Evolutionary conservation across 768 basidiomycete species (phyloP).

Genomic region (Mycena haematopus): DNA sequence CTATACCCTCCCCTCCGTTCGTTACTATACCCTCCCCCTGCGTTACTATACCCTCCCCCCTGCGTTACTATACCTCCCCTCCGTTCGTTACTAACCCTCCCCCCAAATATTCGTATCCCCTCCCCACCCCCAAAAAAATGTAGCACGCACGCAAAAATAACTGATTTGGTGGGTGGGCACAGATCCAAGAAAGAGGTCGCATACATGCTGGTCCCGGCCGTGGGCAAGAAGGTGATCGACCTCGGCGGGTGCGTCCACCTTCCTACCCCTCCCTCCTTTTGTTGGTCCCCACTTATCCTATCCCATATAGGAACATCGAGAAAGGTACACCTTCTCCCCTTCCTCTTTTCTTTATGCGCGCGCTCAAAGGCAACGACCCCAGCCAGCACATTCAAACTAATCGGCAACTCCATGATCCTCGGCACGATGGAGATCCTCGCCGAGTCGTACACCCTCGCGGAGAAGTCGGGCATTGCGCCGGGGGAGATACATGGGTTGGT

Average conservation of each 20-base stretch:
- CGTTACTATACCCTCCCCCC: too few relatives aligned
- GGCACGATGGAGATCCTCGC: conserved; percentile 79
- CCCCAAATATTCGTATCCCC: too few relatives aligned
- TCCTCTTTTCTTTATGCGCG: neutral
- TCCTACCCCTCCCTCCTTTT: neutral
- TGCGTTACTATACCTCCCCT: too few relatives aligned
- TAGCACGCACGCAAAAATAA: too few relatives aligned
- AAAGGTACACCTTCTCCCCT: conserved; percentile 56
- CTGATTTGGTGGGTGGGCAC: neutral
- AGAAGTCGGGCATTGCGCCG: conserved; percentile 80
- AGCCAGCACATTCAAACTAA: conserved; percentile 73
- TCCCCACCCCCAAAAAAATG: too few relatives aligned
- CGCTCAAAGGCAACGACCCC: neutral
- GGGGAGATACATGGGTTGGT: conserved; percentile 62
- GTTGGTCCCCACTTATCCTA: too few relatives aligned
- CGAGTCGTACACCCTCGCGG: conserved; percentile 82
- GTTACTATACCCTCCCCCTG: too few relatives aligned
- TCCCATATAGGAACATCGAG: conserved; percentile 76
- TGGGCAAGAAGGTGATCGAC: conserved; percentile 1
- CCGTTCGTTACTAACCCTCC: too few relatives aligned
- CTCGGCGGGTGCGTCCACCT: neutral
- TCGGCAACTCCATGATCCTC: conserved; percentile 77
- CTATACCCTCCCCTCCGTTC: too few relatives aligned
- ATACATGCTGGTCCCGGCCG: neutral
- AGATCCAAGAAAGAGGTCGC: neutral